phyloP scores from a whole-genome alignment of 805 yeast genomes.

The Ogataea degrootiae region DNA sequence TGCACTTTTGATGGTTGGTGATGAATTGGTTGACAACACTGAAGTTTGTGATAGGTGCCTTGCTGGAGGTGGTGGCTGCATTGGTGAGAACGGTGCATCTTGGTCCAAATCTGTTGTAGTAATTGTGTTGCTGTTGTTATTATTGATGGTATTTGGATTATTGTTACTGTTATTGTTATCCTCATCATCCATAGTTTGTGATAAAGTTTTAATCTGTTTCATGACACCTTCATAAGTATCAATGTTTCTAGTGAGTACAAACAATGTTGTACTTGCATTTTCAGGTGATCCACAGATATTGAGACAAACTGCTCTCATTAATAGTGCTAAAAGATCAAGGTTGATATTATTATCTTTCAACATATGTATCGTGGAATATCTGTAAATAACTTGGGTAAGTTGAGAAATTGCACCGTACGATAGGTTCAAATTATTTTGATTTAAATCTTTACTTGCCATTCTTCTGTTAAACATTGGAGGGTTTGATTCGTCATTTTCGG shows the following conservation, averaged over 20 bases:
- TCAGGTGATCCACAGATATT: constrained; percentile 46
- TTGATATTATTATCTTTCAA: constrained; percentile 38
- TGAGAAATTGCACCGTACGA: constrained; percentile 47
- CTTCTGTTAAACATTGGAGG: constrained; percentile 16
- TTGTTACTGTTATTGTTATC: constrained; percentile 1
- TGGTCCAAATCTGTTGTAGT: neutral
- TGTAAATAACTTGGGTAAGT: constrained; percentile 39
- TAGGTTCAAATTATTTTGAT: constrained; percentile 28
- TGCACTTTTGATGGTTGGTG: constrained; percentile 8
- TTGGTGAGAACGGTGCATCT: too few species aligned
- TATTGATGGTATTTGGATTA: neutral
- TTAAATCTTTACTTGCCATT: constrained; percentile 7
- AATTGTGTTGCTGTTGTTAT: neutral
- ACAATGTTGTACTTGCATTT: constrained; percentile 51
- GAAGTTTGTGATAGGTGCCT: constrained; percentile 9
- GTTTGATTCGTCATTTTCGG: constrained; percentile 1
- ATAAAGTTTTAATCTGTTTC: constrained; percentile 29
- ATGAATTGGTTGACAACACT: constrained; percentile 1
- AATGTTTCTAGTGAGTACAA: constrained; percentile 41
- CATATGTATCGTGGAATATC: constrained; percentile 33
- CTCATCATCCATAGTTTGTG: constrained; percentile 20
- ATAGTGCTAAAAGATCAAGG: constrained; percentile 52
- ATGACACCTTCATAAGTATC: constrained; percentile 34
- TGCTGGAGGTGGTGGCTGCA: neutral
- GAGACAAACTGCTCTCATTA: constrained; percentile 53